Base-by-base conservation (phyloP, 192 early-diverging fungal genomes). In the Podila verticillata region DNA sequence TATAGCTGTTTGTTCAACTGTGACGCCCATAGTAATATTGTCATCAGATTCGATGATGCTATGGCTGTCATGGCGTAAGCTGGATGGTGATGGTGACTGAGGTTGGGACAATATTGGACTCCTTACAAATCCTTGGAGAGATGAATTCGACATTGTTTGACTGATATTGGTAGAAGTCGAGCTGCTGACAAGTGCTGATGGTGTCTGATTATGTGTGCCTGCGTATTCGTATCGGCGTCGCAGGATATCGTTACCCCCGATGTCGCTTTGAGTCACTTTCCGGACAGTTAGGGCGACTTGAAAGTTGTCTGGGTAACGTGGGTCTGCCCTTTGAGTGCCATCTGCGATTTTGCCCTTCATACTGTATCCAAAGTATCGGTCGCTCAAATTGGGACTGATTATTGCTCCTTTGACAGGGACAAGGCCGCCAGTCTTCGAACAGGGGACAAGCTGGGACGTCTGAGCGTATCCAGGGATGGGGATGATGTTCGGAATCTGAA, bases 221-320 rank as follows among this genome's bases (percentile, higher is more conserved):
- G 48, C 57, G 22, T n/a, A 69, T 22, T 69, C 66, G 24, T 64
- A 65, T n/a, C 74, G 62, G 15, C 51, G 69, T 24, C 69, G 64
- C 13, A 59, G 39, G 0, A 19, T 28, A 2, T 69, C 32, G 48
- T 28, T 75, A 1, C 48, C 48, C 28, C 61, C 22, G 35, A 67
- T 72, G 6, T 79, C 75, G 63, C 58, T 54, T 24, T 66, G 68
- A 5, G 75, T 79, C 30, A 79, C 12, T 57, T 79, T 79, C 5
- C 75, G 68, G 7, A 79, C 54, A 26, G 75, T 79, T 7, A 79
- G 64, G 8, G 75, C 75, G 2, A 67, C 75, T n/a, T 79, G 75
- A 57, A 79, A 79, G 58, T 61, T 79, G 36, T 77, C 74, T 32
- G 65, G 22, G 28, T 66, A 77, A 36, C 48, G 22, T 10, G 56